A percentile compares a stretch with the other conserved stretches of the same genome.
Conservation (phyloP, 1,284 basidiomycete genomes). For the Rugiboletus extremiorientalis region DNA sequence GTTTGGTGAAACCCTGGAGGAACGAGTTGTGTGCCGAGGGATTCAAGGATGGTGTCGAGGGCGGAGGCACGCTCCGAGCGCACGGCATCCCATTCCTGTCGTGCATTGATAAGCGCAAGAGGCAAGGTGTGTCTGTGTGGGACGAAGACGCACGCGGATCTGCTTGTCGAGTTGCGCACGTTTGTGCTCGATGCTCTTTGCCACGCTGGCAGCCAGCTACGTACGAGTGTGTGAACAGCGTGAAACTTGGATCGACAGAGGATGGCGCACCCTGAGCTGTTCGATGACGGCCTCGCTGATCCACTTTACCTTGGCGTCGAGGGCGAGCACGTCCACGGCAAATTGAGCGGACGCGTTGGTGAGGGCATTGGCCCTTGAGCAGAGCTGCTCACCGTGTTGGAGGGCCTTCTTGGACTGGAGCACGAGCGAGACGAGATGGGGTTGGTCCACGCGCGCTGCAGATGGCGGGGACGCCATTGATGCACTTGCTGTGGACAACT, state of each 20-base stretch:
- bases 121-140: slow-evolving; percentile 38
- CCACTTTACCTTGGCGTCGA: slow-evolving; percentile 79
- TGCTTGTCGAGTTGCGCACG: slow-evolving; percentile 56
- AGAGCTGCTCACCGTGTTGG: slow-evolving; percentile 71
- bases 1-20: slow-evolving; percentile 73
- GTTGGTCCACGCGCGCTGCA: slow-evolving; percentile 34
- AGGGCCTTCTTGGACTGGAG: slow-evolving; percentile 78
- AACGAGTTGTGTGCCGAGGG: slow-evolving; percentile 66
- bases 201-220: slow-evolving; percentile 68
- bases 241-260: too few species aligned
- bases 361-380: slow-evolving; percentile 57
- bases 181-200: slow-evolving; percentile 71
- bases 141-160: slow-evolving; percentile 50
- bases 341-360: slow-evolving; percentile 61
- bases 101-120: slow-evolving; percentile 34
- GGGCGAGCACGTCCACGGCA: slow-evolving; percentile 66
- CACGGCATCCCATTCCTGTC: slow-evolving; percentile 67
- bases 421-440: slow-evolving; percentile 70
- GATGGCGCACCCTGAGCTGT: slow-evolving; percentile 62
- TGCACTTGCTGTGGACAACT: background rate
- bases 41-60: slow-evolving; percentile 68
- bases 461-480: slow-evolving; percentile 23
- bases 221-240: background rate
- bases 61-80: slow-evolving; percentile 57
- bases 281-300: slow-evolving; percentile 67